A percentile compares a stretch with the other conserved stretches of the same genome.
phyloP scores from a whole-genome alignment of 2,329 filamentous ascomycete species.

The Paecilomyces variotii region DNA sequence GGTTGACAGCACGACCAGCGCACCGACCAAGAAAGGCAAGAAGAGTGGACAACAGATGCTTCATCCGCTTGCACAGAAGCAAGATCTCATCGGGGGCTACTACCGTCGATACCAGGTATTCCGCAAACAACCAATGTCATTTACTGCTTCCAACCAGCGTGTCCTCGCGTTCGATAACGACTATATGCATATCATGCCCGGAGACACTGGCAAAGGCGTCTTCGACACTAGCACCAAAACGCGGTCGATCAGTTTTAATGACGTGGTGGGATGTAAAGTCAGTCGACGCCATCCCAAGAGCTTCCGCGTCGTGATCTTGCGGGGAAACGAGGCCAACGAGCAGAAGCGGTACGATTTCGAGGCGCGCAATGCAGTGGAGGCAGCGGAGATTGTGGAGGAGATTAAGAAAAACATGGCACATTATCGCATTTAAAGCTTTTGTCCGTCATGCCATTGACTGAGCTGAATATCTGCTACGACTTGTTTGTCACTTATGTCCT shows the following conservation, averaged over 20 bases:
- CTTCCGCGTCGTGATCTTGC: slow-evolving; percentile 53
- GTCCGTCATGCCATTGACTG: neutral
- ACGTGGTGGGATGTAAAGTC: slow-evolving; percentile 58
- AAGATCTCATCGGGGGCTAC: slow-evolving; percentile 39
- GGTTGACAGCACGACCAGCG: slow-evolving; percentile 31
- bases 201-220: slow-evolving; percentile 45
- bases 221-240: slow-evolving; percentile 44
- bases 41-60: slow-evolving; percentile 32
- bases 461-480: neutral
- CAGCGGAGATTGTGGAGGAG: slow-evolving; percentile 55
- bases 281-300: slow-evolving; percentile 57
- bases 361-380: slow-evolving; percentile 49
- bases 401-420: slow-evolving; percentile 51
- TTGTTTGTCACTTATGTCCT: neutral
- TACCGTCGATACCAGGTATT: slow-evolving; percentile 58
- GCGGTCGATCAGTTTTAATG: slow-evolving; percentile 55
- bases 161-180: slow-evolving; percentile 58
- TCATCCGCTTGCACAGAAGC: slow-evolving; percentile 41
- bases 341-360: slow-evolving; percentile 62
- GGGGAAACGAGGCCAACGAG: slow-evolving; percentile 54
- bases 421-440: slow-evolving; percentile 29
- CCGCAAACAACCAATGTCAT: slow-evolving; percentile 58
- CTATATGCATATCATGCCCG: slow-evolving; percentile 58
- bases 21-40: slow-evolving; percentile 35
- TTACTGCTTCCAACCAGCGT: slow-evolving; percentile 52